Base-by-base conservation (phyloP, 441 rosid species). In the Populus hybrid region DNA sequence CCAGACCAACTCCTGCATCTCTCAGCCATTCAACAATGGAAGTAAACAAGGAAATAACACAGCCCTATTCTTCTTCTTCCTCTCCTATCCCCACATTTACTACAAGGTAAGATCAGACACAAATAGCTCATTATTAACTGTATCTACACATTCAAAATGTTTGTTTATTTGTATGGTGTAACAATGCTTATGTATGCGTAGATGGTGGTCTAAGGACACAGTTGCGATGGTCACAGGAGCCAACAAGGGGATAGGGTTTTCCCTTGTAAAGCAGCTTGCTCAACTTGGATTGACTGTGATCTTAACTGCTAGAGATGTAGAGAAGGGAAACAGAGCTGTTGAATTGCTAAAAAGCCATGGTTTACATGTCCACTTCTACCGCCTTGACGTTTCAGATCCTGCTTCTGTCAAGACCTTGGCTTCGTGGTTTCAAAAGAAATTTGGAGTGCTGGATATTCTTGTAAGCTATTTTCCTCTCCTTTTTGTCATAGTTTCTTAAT, bases 211-310 rank as follows among this genome's bases (percentile, higher is more conserved):
- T 7, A 78, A 75, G 66, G 89, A 88, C 68, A 93, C 93, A 53
- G 87, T 88, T 8, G 95, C 93, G 0, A 78, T 94, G 5, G 97
- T 94, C 33, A 94, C 92, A 5, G 99, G 99, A 83, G 95, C 91
- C 1, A 94, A 93, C 86, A 93, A 83, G 72, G 97, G 97, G 71
- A 94, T 94, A 28, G 97, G 98, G 40, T 90, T 82, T 59, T 90
- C 90, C n/a, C 28, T 92, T 66, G 97, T 87, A 83, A 92, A 90
- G 84, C 78, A 84, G 75, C 83, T 94, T 24, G 85, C 95, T 20
- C 86, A 89, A 67, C 36, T 74, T 18, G 98, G 97, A 6, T 59
- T 94, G 21, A 89, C 88, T 1, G 97, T 93, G 16, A 72, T 94
- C 6, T 82, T 91, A 76, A 92, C 99, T 5, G 93, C 97, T 1